These are phyloP conservation scores for Phlebiopsis flavidoalba DNA, from an alignment of 768 basidiomycete genomes.

Conservation along the genomic window DNA sequence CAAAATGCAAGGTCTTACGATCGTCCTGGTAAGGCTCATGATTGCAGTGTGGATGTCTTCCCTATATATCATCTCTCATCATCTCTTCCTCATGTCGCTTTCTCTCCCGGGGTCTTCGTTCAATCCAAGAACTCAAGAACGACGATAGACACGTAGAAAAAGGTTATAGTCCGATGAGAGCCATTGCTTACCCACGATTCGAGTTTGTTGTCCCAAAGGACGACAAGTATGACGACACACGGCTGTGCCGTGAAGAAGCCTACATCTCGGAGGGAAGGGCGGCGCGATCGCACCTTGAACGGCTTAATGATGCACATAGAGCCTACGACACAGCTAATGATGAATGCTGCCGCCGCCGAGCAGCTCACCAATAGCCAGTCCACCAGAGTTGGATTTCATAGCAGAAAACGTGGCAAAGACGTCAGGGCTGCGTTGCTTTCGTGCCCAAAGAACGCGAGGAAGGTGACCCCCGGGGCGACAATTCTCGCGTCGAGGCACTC, in stretches of 20 bases:
- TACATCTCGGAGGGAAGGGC: constrained; percentile 88
- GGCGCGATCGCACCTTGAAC: constrained; percentile 67
- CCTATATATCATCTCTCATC: constrained; percentile 55
- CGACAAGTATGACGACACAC: constrained; percentile 57
- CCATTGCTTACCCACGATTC: constrained; percentile 64
- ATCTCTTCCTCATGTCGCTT: constrained; percentile 42
- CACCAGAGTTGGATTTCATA: constrained; percentile 79
- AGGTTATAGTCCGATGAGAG: constrained; percentile 71
- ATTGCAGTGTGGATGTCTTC: constrained; percentile 34
- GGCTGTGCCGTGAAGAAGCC: constrained; percentile 91
- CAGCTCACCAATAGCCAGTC: constrained; percentile 91
- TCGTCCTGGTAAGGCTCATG: constrained; percentile 57
- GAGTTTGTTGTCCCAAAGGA: constrained; percentile 74
- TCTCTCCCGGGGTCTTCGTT: constrained; percentile 47
- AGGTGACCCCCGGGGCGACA: constrained; percentile 96
- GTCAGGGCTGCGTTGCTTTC: constrained; percentile 96
- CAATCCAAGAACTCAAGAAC: constrained; percentile 76
- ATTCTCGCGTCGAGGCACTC: constrained; percentile 85
- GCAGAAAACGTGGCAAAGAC: constrained; percentile 95
- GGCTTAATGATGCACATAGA: constrained; percentile 98
- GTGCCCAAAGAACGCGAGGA: constrained; percentile 82
- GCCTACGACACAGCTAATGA: constrained; percentile 93
- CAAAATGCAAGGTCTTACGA: constrained; percentile 35
- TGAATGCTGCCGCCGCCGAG: constrained; percentile 94
- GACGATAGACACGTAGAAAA: constrained; percentile 72